Evolutionary conservation across 768 basidiomycete genomes (phyloP), one percentile per base, ranked within the genome.

Genomic region (Tulasnella calospora): DNA sequence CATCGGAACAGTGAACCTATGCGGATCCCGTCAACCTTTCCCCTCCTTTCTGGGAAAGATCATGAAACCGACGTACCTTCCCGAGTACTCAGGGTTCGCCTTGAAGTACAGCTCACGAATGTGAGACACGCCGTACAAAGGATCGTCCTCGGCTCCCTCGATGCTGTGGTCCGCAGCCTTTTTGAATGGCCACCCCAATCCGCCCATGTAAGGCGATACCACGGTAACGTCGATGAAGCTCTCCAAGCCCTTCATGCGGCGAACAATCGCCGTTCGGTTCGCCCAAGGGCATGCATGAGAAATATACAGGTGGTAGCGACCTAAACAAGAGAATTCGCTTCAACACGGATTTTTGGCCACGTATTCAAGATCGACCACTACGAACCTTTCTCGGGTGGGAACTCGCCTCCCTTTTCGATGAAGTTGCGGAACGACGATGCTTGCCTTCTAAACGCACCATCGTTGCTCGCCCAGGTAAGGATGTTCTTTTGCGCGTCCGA

Each of bases 201-300:
- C 82, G 73, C 92, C 94, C 95, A 99, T 93, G 80, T 86, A 90
- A 0, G 97, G 95, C 75, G 95, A 95, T 35, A 97, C 94, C 74
- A 89, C 87, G 71, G 92, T 90, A 74, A 96, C 88, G 36, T 69
- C 86, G 80, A 99, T 90, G 80, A 94, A 86, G 36, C 92, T 88
- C 80, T 99, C 93, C 33, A 99, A 87, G 1, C 96, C 96, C 84
- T 99, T 99, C 81, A 99, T 88, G 84, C 94, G 91, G 80, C 97
- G 89, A 3, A 92, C 87, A 81, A 99, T 98, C 80, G 98, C 86
- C 7, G 96, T 89, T 81, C 97, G 89, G 36, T 96, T 95, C 0
- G 97, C 97, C 98, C 96, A 99, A 10, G 97, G 95, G 82, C 95
- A 98, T 1, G 92, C 76, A 46, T 79, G 73, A 15, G 75, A 79